phyloP scores from a whole-genome alignment of 2,329 filamentous ascomycete genomes.

The Phyllosticta citrichinensis region DNA sequence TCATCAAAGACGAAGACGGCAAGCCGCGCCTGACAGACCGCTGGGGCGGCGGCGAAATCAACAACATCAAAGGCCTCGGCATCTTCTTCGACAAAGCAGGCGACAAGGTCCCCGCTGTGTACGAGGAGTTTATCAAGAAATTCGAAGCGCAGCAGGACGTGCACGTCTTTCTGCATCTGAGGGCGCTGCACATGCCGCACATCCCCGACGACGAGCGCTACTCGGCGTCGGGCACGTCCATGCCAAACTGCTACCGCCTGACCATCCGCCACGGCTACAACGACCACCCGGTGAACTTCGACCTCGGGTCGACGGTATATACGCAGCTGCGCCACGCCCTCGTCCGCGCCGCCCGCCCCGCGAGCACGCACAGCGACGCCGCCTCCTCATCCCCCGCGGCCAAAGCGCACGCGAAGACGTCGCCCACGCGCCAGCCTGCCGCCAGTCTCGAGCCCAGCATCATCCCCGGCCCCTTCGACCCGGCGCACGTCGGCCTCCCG shows the following conservation, averaged over 20 bases:
- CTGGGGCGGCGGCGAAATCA: constrained; percentile 31
- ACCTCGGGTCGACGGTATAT: constrained; percentile 51
- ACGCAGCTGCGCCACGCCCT: constrained; percentile 44
- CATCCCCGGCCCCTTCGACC: constrained; percentile 27
- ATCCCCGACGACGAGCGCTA: constrained; percentile 36
- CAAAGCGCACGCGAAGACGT: neutral
- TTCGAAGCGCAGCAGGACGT: constrained; percentile 58
- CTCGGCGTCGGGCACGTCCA: constrained; percentile 33
- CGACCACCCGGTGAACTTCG: constrained; percentile 57
- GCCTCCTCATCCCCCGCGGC: neutral
- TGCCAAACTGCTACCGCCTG: constrained; percentile 58
- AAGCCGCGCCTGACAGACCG: constrained; percentile 28
- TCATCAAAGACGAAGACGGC: constrained; percentile 28
- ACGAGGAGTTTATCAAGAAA: constrained; percentile 63
- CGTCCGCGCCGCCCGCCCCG: constrained; percentile 12
- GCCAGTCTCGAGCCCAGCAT: neutral
- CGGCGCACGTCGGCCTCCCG: constrained; percentile 18
- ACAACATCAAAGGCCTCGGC: constrained; percentile 44
- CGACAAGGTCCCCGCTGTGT: constrained; percentile 53
- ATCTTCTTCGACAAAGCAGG: constrained; percentile 75
- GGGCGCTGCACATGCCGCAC: constrained; percentile 48
- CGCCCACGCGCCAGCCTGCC: neutral
- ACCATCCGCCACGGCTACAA: constrained; percentile 63
- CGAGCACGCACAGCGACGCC: neutral
- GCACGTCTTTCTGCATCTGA: constrained; percentile 65